Base-by-base conservation (phyloP, 257 asterid species). In the Ajuga chamaepitys region DNA sequence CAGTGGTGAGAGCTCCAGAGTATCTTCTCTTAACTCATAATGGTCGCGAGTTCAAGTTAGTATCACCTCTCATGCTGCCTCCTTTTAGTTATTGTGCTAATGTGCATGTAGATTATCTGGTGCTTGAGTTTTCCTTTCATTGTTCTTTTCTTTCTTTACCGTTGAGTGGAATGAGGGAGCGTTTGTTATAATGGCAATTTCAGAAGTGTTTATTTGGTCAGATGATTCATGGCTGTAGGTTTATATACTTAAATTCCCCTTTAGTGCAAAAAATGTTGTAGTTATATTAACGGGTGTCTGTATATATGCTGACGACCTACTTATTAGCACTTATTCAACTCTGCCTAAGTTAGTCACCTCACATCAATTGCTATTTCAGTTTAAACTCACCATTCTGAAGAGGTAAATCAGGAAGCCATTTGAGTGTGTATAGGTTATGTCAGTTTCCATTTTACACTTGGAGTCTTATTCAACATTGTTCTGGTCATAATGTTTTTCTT, bases 41-140 rank as follows among this genome's bases (percentile, higher is more conserved):
- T 51, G 99, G 99, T 40, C 95, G 95, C 71, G 86, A 80, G 56
- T 93, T 93, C 97, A 93, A 85, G 99, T 93, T 72, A 77, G 85
- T 84, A 65, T 54, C 70, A 48, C 52, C 70, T 40, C 83, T 66
- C 47, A 61, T 73, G n/a, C 51, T 57, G 24, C 72, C 65, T 62
- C 75, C 51, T 76, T 60, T 20, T 54, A 67, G 68, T 51, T 62
- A 38, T 44, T 56, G 54, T 61, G 68, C 35, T 48, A 18, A 57
- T 44, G 67, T 44, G 34, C 20, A 5, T 41, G 46, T 76, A 18
- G 32, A 25, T 41, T 59, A 18, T 64, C 9, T 40, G 38, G 55
- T 65, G 53, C 38, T 66, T 59, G 22, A 64, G 25, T 58, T 54
- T 17, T 16, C 21, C 3, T 3, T 32, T 58, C 28, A 9, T 5